These are phyloP conservation scores for Rosa multiflora DNA, from an alignment of 306 rosid species.

Conservation along the genomic window DNA sequence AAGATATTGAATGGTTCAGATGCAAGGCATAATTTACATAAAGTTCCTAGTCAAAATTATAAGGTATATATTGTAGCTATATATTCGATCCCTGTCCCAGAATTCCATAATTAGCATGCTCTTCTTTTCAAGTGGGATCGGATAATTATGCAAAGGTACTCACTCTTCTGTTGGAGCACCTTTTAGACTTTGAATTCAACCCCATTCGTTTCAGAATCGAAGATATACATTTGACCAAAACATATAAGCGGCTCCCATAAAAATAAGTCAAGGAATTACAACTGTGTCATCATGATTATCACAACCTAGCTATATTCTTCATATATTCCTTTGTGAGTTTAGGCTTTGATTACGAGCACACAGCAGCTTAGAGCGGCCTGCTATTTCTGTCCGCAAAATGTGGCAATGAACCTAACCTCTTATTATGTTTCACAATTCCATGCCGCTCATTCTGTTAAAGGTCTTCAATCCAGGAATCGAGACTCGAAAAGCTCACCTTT, in stretches of 20 bases:
- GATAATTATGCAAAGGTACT: slow-evolving; percentile 26
- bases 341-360: slow-evolving; percentile 1
- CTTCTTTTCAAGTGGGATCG: slow-evolving; percentile 31
- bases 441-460: slow-evolving; percentile 18
- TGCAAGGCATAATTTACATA: slow-evolving; percentile 14
- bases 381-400: slow-evolving; percentile 23
- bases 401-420: slow-evolving; percentile 13
- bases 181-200: slow-evolving; percentile 43
- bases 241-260: slow-evolving; percentile 24
- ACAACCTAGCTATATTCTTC: neutral
- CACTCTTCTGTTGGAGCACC: neutral
- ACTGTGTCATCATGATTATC: slow-evolving; percentile 29
- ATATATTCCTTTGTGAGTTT: slow-evolving; percentile 3
- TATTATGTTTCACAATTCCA: slow-evolving; percentile 20
- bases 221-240: slow-evolving; percentile 23
- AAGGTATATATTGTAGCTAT: neutral
- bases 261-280: slow-evolving; percentile 33
- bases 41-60: neutral
- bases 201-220: slow-evolving; percentile 20
- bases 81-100: slow-evolving; percentile 5
- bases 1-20: neutral
- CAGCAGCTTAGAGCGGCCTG: neutral
- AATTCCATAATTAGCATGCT: slow-evolving; percentile 8
- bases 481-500: slow-evolving; percentile 30
- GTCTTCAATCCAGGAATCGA: slow-evolving; percentile 27